phyloP scores from a whole-genome alignment of 352 stramenopile genomes.

The Nothophytophthora sp. region DNA sequence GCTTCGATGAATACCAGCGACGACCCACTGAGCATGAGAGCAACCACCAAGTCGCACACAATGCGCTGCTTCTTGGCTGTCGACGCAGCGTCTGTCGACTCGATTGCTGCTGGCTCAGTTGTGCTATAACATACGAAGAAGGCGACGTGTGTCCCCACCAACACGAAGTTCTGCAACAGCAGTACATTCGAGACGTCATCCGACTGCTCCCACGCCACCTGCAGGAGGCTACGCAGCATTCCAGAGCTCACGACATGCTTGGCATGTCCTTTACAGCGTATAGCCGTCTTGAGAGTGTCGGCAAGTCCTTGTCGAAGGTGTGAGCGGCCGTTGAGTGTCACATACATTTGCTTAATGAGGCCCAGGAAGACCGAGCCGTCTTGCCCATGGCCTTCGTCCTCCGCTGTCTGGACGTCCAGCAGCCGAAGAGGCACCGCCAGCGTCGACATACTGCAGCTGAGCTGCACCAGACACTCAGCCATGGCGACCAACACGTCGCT shows the following conservation, averaged over 20 bases:
- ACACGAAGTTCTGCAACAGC: constrained; percentile 17
- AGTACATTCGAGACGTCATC: constrained; percentile 1
- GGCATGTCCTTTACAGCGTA: constrained; percentile 46
- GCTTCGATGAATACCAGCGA: constrained; percentile 57
- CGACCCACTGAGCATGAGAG: constrained; percentile 54
- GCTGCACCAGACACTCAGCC: constrained; percentile 33
- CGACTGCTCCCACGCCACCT: constrained; percentile 38
- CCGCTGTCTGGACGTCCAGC: constrained; percentile 10
- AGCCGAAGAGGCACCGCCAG: constrained; percentile 12
- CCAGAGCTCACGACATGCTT: constrained; percentile 44
- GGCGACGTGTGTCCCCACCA: constrained; percentile 18
- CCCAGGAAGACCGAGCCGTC: constrained; percentile 31
- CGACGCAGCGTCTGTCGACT: background rate
- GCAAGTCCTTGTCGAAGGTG: constrained; percentile 33
- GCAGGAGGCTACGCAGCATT: constrained; percentile 45
- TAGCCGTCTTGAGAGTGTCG: constrained; percentile 23
- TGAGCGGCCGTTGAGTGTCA: constrained; percentile 39
- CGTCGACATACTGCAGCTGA: constrained; percentile 3
- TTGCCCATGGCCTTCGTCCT: constrained; percentile 6
- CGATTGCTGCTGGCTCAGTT: background rate
- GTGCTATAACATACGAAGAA: constrained; percentile 27
- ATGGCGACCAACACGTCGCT: constrained; percentile 39
- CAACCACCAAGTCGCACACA: constrained; percentile 49
- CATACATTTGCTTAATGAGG: constrained; percentile 78
- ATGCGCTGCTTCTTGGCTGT: background rate